A percentile compares a stretch with the other conserved stretches of the same genome.
These are phyloP conservation scores for Cystofilobasidium ferigula DNA, from an alignment of 768 basidiomycete genomes.

Conservation along the genomic window DNA sequence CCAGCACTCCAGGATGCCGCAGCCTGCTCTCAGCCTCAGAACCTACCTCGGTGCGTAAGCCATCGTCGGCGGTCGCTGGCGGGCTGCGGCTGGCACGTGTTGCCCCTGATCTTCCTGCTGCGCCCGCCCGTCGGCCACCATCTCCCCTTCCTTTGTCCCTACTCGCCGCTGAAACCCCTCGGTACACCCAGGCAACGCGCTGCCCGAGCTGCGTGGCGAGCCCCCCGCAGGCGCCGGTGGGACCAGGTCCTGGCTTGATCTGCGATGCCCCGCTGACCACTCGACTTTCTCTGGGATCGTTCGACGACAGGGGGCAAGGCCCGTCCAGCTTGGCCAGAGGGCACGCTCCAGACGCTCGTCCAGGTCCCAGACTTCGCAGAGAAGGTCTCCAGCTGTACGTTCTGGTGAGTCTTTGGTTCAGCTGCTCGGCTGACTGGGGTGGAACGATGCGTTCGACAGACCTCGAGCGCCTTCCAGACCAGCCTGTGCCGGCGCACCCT, in stretches of 20 bases:
- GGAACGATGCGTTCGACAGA: too few relatives aligned
- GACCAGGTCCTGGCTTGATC: not conserved
- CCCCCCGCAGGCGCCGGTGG: not conserved
- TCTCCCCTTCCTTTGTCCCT: not conserved
- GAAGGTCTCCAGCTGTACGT: constrained; percentile 34
- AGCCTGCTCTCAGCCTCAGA: not conserved
- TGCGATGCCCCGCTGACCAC: not conserved
- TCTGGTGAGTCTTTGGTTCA: not conserved
- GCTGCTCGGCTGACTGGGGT: too few relatives aligned
- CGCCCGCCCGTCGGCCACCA: too few relatives aligned
- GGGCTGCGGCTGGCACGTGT: too few relatives aligned
- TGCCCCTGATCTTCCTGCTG: too few relatives aligned
- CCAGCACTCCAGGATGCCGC: not conserved
- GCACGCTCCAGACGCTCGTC: constrained; percentile 32
- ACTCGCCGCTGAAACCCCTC: not conserved
- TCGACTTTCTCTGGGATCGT: not conserved
- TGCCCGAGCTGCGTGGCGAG: not conserved
- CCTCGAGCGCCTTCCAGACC: constrained; percentile 31
- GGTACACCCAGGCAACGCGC: not conserved
- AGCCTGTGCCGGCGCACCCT: constrained; percentile 36
- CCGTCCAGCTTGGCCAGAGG: constrained; percentile 31
- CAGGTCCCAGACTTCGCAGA: constrained; percentile 34
- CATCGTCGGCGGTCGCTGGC: too few relatives aligned
- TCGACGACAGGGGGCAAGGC: constrained; percentile 20
- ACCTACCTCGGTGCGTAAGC: not conserved